These are phyloP conservation scores for Stereocaulon alpinum DNA, from an alignment of 495 filamentous ascomycete genomes.

Conservation along the genomic window DNA sequence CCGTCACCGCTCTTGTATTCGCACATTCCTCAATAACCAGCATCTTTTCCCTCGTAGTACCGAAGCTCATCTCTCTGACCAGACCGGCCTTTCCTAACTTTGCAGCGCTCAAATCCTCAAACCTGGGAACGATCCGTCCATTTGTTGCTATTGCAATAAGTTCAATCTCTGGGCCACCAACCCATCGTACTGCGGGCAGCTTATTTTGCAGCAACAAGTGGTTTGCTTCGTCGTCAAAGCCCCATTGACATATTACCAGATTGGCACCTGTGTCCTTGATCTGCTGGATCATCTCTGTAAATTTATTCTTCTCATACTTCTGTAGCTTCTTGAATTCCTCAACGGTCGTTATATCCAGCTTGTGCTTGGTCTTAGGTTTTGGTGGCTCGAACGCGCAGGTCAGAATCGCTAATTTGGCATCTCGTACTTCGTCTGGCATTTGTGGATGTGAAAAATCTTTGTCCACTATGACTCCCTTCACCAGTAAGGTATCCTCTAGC, in stretches of 20 bases:
- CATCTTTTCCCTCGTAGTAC: constrained; percentile 98
- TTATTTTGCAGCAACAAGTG: constrained; percentile 92
- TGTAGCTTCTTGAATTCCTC: constrained; percentile 97
- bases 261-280: constrained; percentile 97
- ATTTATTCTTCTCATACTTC: constrained; percentile 88
- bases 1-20: constrained; percentile 90
- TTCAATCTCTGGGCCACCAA: constrained; percentile 96
- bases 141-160: constrained; percentile 98
- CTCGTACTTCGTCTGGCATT: constrained; percentile 87
- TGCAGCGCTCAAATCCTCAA: constrained; percentile 81
- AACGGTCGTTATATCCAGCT: constrained; percentile 93
- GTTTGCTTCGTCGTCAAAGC: constrained; percentile 98
- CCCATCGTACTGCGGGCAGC: constrained; percentile 93
- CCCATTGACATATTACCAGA: constrained; percentile 98
- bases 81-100: constrained; percentile 87
- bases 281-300: constrained; percentile 95
- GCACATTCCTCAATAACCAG: constrained; percentile 98
- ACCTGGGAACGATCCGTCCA: constrained; percentile 91
- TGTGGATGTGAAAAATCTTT: constrained; percentile 99
- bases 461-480: constrained; percentile 96
- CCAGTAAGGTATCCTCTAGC: constrained; percentile 87
- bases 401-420: constrained; percentile 94
- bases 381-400: constrained; percentile 99
- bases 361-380: constrained; percentile 99
- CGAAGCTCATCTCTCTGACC: constrained; percentile 90